A percentile compares a stretch with the other conserved stretches of the same genome.
These are phyloP conservation scores for Stachybotrys chartarum DNA, from an alignment of 2,329 filamentous ascomycete species.

Conservation along the genomic window DNA sequence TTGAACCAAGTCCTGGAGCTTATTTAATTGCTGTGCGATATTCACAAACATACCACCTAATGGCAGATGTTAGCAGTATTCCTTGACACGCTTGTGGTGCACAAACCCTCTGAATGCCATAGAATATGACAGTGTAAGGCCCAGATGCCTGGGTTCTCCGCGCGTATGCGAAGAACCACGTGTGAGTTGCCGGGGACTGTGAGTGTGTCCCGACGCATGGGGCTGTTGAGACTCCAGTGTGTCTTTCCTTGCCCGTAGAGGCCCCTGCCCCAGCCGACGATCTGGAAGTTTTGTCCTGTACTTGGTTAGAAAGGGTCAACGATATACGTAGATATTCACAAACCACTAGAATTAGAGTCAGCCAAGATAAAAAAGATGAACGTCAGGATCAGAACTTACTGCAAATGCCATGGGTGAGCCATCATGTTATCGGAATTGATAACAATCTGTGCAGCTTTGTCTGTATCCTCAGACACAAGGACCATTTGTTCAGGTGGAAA, in stretches of 20 bases:
- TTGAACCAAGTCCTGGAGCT: background rate
- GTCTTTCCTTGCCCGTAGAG: conserved; percentile 8
- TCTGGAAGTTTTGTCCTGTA: conserved; percentile 40
- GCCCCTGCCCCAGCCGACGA: conserved; percentile 13
- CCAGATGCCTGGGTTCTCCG: conserved; percentile 46
- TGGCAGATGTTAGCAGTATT: background rate
- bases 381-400: conserved; percentile 3
- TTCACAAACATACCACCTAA: conserved; percentile 4
- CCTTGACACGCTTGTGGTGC: background rate
- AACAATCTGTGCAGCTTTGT: conserved; percentile 13
- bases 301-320: too few relatives aligned
- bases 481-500: conserved; percentile 8
- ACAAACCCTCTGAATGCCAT: conserved; percentile 38
- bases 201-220: conserved; percentile 24
- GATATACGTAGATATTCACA: background rate
- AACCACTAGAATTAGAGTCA: background rate
- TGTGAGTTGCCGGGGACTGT: conserved; percentile 40
- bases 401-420: conserved; percentile 14
- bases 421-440: conserved; percentile 14
- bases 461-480: conserved; percentile 7
- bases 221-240: conserved; percentile 8
- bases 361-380: background rate
- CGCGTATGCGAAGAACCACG: conserved; percentile 37
- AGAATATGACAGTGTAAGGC: conserved; percentile 45
- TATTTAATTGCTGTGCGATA: background rate